Conservation (phyloP, 2,329 filamentous ascomycete species). For the Geosmithia morbida region DNA sequence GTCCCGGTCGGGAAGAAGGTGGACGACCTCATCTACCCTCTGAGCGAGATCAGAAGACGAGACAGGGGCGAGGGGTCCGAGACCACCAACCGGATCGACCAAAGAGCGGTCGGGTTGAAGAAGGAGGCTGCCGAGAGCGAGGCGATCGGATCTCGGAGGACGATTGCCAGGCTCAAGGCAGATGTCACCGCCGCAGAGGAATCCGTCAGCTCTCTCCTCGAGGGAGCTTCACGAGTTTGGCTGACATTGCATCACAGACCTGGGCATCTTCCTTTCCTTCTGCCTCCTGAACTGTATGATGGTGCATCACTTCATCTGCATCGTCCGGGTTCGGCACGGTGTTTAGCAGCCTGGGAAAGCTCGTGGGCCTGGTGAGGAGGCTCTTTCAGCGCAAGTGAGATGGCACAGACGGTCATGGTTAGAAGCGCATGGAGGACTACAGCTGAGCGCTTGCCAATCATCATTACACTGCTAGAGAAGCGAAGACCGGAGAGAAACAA, state of each 20-base stretch:
- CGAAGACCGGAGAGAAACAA: no score
- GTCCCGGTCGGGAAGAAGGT: slow-evolving; percentile 27
- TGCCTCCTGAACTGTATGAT: slow-evolving; percentile 55
- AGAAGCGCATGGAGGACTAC: no score
- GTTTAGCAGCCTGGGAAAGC: slow-evolving; percentile 19
- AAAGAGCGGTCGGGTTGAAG: not conserved
- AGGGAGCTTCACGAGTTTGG: slow-evolving; percentile 4
- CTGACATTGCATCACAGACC: slow-evolving; percentile 25
- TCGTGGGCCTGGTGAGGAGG: slow-evolving; percentile 2
- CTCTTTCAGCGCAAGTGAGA: slow-evolving; percentile 4
- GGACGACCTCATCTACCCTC: slow-evolving; percentile 8
- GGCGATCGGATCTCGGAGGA: not conserved
- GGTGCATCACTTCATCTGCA: slow-evolving; percentile 68
- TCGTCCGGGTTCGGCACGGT: slow-evolving; percentile 50
- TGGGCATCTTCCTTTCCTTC: slow-evolving; percentile 61
- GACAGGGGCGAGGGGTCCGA: not conserved
- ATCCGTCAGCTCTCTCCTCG: slow-evolving; percentile 10
- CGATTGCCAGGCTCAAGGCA: slow-evolving; percentile 5
- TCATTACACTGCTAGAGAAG: no score
- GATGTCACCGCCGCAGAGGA: slow-evolving; percentile 18
- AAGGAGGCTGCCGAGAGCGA: not conserved
- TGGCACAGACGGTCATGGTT: not conserved
- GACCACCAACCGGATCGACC: not conserved
- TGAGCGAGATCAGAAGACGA: not conserved
- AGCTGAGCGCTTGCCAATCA: no score